Base-by-base conservation (phyloP, 2,329 filamentous ascomycete species). In the Torrubiellomyces zombiae region DNA sequence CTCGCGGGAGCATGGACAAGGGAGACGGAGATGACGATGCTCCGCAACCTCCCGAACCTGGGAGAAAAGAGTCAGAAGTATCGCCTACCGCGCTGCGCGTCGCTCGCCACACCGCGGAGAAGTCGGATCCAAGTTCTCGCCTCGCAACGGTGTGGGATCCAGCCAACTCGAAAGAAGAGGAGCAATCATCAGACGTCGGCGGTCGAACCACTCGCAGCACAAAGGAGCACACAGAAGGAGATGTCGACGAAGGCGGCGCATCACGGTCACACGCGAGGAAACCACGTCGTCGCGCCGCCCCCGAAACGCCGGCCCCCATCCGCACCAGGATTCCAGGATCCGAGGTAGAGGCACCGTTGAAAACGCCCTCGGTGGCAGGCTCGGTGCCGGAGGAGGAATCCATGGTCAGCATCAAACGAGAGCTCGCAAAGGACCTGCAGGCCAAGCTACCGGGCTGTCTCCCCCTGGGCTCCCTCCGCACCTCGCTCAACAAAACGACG, bases 401-500 rank as follows among this genome's bases (percentile, higher is more conserved):
- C 15, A 28, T 47, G 30, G 42, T 45, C 20, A 39, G 45, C 1
- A 43, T 61, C 18, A 66, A 62, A 37, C 32, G 52, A 3, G 55
- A 60, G 24, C 49, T 71, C 9, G 39, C 48, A 18, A 58, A 52
- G 29, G 50, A 50, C 23, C 48, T 67, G 2, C 56, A 56, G 8
- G 51, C 50, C n/a, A 53, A 55, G 9, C 46, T 72, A 20, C 56
- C 59, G 3, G 65, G 70, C 29, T 68, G 55, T 34, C 50, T 63
- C 20, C 36, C 59, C 2, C 55, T 75, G 10, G 62, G 62, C 34
- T 44, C 50, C 5, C 47, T 75, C 16, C 58, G 60, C n/a, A 51
- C 48, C 20, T 53, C 60, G 27, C 47, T 64, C 21, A 51, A 54
- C 25, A 56, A 59, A 34, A 56, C 51, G 14, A 40, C 65, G 3